Base-by-base conservation (phyloP, 2,329 filamentous ascomycete genomes). In the Trichoderma koningii region DNA sequence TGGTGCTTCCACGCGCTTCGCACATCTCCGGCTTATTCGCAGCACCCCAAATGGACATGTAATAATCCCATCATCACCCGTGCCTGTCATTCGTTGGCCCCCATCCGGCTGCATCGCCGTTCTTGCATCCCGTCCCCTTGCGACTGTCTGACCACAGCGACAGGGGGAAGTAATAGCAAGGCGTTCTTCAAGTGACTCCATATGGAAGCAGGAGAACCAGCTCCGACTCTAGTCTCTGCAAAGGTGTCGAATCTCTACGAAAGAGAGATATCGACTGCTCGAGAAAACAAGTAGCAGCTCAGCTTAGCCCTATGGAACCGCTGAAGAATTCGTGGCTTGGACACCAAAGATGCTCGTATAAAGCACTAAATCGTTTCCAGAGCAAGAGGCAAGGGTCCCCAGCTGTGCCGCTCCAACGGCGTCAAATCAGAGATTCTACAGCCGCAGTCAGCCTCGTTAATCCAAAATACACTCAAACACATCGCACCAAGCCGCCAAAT, bases 71-170 rank as follows among this genome's bases (percentile, higher is more conserved):
- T 44, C 12, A 62, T 44, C 23, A 30, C 28, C 38, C 41, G 34
- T 42, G 12, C 38, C 34, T n/a, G 57, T 51, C n/a, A 50, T 52
- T 51, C 26, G 48, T 61, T 53, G 42, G 42, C 55, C 55, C 50
- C 50, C 55, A 15, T 44, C 52, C 5, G 38, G 34, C 59, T 52
- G 59, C 38, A 41, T 62, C 59, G 28, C 57, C 56, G 34, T 51
- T 47, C 57, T 41, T 48, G 45, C 26, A 60, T 48, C 56, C 23
- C 21, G 44, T 62, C 48, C 57, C 34, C 48, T 53, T 45, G 59
- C 59, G 48, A 53, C 48, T 44, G 34, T 53, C 59, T 53, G 52
- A 62, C 59, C 59, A 50, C 59, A 19, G 15, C 59, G 48, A 62
- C 59, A 62, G 59, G 59, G 57, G 59, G 41, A 26, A 19, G 21